Percentiles rank a stretch among this genome's conserved stretches.
phyloP scores from a whole-genome alignment of 2,329 filamentous ascomycete species.

The Magnaporthiopsis rhizophila region DNA sequence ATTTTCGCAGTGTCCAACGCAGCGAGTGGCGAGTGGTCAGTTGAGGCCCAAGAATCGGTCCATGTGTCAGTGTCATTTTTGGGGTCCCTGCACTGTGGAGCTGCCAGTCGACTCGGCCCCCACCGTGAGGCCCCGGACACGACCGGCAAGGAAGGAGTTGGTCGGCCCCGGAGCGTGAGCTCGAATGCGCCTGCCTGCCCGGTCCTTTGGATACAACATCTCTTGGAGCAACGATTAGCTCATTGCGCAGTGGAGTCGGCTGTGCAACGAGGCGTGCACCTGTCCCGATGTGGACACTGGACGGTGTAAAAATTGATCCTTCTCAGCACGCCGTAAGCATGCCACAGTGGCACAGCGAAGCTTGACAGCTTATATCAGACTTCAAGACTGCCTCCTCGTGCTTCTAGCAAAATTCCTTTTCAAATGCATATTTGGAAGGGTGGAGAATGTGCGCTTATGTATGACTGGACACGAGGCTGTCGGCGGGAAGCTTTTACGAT shows the following conservation, averaged over 20 bases:
- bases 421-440: too few species aligned
- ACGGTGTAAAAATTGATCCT: not conserved
- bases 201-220: not conserved
- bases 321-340: not conserved
- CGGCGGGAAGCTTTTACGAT: too few species aligned
- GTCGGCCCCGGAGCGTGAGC: too few species aligned
- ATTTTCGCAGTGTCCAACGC: too few species aligned
- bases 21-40: too few species aligned
- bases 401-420: not conserved
- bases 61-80: not conserved
- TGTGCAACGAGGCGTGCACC: not conserved
- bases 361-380: not conserved
- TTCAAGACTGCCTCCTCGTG: not conserved
- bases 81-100: too few species aligned
- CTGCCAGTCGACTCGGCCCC: too few species aligned
- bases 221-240: not conserved
- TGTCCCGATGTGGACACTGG: too few species aligned
- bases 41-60: not conserved
- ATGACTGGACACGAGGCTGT: too few species aligned
- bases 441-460: too few species aligned
- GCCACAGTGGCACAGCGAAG: not conserved
- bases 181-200: not conserved
- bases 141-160: not conserved
- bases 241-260: not conserved
- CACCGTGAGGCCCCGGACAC: not conserved